phyloP scores from a whole-genome alignment of 1,284 basidiomycete genomes.

The Ustilago hordei region DNA sequence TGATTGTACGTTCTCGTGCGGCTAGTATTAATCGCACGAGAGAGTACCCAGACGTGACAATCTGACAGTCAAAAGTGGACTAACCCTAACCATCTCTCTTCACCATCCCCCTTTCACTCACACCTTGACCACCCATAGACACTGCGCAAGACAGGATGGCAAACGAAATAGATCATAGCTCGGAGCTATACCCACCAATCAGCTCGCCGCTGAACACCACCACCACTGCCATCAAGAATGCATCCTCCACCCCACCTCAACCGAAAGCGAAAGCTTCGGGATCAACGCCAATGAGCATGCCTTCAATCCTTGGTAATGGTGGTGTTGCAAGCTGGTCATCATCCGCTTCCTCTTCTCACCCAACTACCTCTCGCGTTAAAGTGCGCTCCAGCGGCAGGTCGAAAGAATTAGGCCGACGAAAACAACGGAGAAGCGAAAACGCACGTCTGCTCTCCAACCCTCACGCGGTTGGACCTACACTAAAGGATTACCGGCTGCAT shows the following conservation, averaged over 20 bases:
- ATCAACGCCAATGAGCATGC: slow-evolving; percentile 47
- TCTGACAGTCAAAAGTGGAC: no score
- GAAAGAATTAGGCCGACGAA: slow-evolving; percentile 35
- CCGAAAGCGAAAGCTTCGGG: slow-evolving; percentile 2
- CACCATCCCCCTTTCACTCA: background rate
- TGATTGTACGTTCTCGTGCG: no score
- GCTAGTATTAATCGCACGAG: no score
- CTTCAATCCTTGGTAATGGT: slow-evolving; percentile 40
- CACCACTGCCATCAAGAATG: background rate
- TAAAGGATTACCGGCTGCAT: slow-evolving; percentile 52
- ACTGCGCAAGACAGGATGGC: background rate
- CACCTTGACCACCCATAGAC: no score
- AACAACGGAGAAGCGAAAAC: slow-evolving; percentile 51
- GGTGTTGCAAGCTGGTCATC: slow-evolving; percentile 11
- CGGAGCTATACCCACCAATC: slow-evolving; percentile 25
- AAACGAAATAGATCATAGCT: slow-evolving; percentile 13
- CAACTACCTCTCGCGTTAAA: slow-evolving; percentile 11
- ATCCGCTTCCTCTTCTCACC: slow-evolving; percentile 26
- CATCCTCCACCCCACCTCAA: background rate
- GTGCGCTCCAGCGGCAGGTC: background rate
- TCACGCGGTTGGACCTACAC: slow-evolving; percentile 49
- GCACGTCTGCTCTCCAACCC: slow-evolving; percentile 55
- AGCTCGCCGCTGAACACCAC: background rate
- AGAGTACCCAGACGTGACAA: no score
- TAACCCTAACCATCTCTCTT: background rate